Evolutionary conservation across 768 basidiomycete genomes (phyloP), one percentile per base, ranked within the genome.

Genomic region (Kwoniella dejecticola): DNA sequence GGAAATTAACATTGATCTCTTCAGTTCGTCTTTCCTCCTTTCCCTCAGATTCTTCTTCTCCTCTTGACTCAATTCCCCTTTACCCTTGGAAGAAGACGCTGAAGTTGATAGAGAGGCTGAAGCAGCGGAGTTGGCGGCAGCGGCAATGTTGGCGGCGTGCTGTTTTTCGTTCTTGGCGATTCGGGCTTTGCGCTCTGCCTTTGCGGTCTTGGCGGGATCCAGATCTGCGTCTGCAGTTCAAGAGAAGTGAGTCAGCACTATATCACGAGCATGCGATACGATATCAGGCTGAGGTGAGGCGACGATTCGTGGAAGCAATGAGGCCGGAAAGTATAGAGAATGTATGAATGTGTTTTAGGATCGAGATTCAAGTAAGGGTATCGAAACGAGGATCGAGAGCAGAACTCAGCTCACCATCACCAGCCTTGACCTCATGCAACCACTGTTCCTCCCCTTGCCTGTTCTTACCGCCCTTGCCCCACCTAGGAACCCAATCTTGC

Each of bases 401-500:
- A 36, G 33, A 36, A 15, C 15, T 7, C 33, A 36, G 15, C 78
- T 61, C 64, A 93, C 93, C 88, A 71, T 90, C 90, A 74, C 92
- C 86, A 44, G 83, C 82, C 71, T 90, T 90, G 47, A 99, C 89
- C 79, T 94, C 93, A 52, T 89, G 86, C 59, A 95, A 83, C 94
- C 95, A 98, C 77, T 92, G 89, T 6, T 84, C 84, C 81, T 96
- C 91, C 19, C 80, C 79, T 65, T 91, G 84, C 81, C 85, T 93
- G 75, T 97, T 98, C 82, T 91, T 92, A 7, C 92, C 82, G 55
- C 76, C 81, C 55, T 84, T 84, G 0, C 96, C 94, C 94, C 94
- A 98, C 45, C 90, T 82, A 60, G 87, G 84, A 4, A 94, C 89
- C 89, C 90, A 98, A 17, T 89, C 89, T 78, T 96, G 91, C 74